Base-by-base conservation (phyloP, 129 eudicot species). In the Helianthus annuus region DNA sequence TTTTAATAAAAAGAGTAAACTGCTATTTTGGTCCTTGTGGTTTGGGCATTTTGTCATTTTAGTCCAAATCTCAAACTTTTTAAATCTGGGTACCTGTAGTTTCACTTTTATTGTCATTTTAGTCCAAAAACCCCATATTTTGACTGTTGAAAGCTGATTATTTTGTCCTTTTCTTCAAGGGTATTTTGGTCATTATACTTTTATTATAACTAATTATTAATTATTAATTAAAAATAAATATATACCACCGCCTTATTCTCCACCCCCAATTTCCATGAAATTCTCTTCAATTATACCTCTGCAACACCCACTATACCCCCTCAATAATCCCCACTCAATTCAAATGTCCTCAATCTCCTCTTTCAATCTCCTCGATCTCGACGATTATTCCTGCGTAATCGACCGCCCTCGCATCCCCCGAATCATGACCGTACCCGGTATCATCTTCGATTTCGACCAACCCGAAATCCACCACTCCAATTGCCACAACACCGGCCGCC, bases 301-400 rank as follows among this genome's bases (percentile, higher is more conserved):
- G 59, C 62, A 48, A 54, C 32, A 11, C 60, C 48, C 75, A 36
- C 48, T 38, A 42, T 42, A 42, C 2, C 46, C 46, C 46, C 46
- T 42, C 46, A 42, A 7, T 57, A 45, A 76, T 3, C 22, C 55
- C 22, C 42, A 58, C 53, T 77, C 55, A 61, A 32, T 61, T 61
- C 38, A 11, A 24, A 90, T 91, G 97, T 57, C 85, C 62, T 91
- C 97, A 5, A 85, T 89, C 72, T 87, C 97, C 44, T 91, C 82
- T 16, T 91, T 88, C 9, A 91, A 88, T 79, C 83, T 88, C 0
- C 65, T 86, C 19, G 86, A 91, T 76, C 80, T 91, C 15, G 91
- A 86, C 42, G 96, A 86, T 22, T 91, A 82, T 56, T 79, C 89
- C 4, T 72, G 75, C 15, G 55, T 66, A 15, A 78, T 53, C 17